Percentiles rank a stretch among this genome's conserved stretches.
Conservation (phyloP, 148 eudicot genomes). For the Euryodendron excelsum region DNA sequence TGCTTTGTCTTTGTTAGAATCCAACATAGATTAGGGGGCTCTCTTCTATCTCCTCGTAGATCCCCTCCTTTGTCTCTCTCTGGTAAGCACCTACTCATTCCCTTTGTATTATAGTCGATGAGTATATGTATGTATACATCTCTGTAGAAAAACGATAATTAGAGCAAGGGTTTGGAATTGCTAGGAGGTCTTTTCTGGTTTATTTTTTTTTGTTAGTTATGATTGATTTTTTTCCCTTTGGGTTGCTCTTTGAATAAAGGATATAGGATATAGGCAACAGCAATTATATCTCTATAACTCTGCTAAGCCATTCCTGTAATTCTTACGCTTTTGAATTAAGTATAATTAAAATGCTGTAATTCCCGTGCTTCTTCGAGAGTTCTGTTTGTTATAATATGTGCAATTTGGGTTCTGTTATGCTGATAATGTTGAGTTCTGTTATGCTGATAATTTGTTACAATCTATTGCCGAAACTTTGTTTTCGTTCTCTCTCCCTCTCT, state of each 20-base stretch:
- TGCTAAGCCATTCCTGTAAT: background rate
- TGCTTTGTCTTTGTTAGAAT: background rate
- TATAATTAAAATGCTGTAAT: background rate
- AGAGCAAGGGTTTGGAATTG: background rate
- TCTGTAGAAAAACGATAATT: background rate
- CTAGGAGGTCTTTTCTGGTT: background rate
- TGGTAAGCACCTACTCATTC: background rate
- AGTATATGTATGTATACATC: background rate
- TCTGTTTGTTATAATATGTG: background rate
- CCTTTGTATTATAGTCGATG: background rate
- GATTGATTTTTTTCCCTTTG: background rate
- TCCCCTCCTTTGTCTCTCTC: background rate
- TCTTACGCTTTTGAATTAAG: background rate
- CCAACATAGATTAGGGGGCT: background rate
- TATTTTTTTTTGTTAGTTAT: background rate
- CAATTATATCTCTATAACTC: background rate
- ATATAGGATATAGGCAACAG: background rate
- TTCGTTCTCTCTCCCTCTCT: constrained; percentile 2
- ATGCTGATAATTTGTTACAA: background rate
- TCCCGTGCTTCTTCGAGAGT: background rate
- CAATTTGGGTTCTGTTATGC: background rate
- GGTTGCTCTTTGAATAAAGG: background rate
- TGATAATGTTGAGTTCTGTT: too few species aligned
- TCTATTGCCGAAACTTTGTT: background rate
- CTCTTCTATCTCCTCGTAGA: background rate